Percentiles rank a stretch among this genome's conserved stretches.
These are phyloP conservation scores for Cercophora samala DNA, from an alignment of 495 filamentous ascomycete genomes.

Conservation along the genomic window DNA sequence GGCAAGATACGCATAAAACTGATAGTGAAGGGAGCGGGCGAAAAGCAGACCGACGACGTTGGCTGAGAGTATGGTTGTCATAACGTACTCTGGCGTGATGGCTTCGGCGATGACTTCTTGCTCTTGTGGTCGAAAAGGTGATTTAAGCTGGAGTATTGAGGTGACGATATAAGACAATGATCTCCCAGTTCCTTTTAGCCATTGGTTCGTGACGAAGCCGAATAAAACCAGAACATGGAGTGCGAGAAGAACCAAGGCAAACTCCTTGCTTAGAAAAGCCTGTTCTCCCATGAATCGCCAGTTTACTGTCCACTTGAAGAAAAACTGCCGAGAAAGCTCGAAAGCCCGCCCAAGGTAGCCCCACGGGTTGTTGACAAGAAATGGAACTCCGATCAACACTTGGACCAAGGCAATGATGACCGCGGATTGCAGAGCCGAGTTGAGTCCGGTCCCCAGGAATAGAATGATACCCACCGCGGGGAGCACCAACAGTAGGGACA, in stretches of 20 bases:
- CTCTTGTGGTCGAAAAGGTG: conserved; percentile 51
- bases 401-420: conserved; percentile 71
- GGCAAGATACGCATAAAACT: conserved; percentile 91
- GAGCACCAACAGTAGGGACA: conserved; percentile 78
- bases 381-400: conserved; percentile 72
- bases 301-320: conserved; percentile 98
- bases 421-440: conserved; percentile 60
- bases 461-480: conserved; percentile 74
- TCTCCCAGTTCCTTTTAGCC: conserved; percentile 47
- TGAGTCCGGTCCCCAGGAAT: conserved; percentile 64
- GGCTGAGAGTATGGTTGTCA: conserved; percentile 74
- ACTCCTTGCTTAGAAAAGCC: conserved; percentile 69
- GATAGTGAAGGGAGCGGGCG: conserved; percentile 89
- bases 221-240: conserved; percentile 64
- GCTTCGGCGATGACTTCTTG: conserved; percentile 52
- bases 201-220: conserved; percentile 54
- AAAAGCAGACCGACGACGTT: conserved; percentile 85
- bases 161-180: conserved; percentile 45
- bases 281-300: conserved; percentile 91
- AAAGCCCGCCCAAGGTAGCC: conserved; percentile 82
- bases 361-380: conserved; percentile 60
- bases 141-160: conserved; percentile 52
- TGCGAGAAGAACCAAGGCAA: conserved; percentile 64
- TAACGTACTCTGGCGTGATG: conserved; percentile 70
- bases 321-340: conserved; percentile 81